Base-by-base conservation (phyloP, 2,329 filamentous ascomycete species). In the Claviceps monticola region DNA sequence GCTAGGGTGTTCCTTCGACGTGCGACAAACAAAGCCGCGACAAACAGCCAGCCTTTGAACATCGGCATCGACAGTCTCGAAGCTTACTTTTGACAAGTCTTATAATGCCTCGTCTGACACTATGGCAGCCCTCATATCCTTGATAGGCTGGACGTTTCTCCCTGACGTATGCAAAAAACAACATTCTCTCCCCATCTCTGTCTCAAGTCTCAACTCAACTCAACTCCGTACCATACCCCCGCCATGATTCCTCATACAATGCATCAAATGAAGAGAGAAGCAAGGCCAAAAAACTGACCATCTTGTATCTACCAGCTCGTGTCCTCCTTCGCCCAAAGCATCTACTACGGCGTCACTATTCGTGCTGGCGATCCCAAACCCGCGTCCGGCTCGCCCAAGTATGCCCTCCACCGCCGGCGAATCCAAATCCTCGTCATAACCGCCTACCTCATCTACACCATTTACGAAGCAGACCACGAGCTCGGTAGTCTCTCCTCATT, bases 391-490 rank as follows among this genome's bases (percentile, higher is more conserved):
- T 74, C 77, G n/a, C 75, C 81, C 2, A 82, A 82, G 57, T 87
- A 80, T 65, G 74, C 76, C 56, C 75, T 77, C 53, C 87, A 97
- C 71, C 84, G 88, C 54, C 85, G 86, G 53, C 79, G 82, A 60
- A 91, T 96, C 64, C 83, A 93, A 65, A 84, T 91, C 63, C 73
- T 84, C 59, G 87, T 97, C 61, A 84, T 97, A 49, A 74, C 84
- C 48, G 71, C 79, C 55, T 98, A 97, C 71, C 86, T 97, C 39
- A 70, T 84, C 57, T 96, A 95, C 74, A 95, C 89, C 46, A 81
- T 97, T 61, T 93, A 90, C 71, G 91, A 97, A 70, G 85, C 88
- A 61, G 87, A 95, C 74, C 82, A 86, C 71, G 82, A 88, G 56
- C 75, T 95, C 29, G 84, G 80, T 56, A 72, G 76, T 45, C 72